phyloP scores from a whole-genome alignment of 2,329 filamentous ascomycete species.

The Aspergillus luchuensis region DNA sequence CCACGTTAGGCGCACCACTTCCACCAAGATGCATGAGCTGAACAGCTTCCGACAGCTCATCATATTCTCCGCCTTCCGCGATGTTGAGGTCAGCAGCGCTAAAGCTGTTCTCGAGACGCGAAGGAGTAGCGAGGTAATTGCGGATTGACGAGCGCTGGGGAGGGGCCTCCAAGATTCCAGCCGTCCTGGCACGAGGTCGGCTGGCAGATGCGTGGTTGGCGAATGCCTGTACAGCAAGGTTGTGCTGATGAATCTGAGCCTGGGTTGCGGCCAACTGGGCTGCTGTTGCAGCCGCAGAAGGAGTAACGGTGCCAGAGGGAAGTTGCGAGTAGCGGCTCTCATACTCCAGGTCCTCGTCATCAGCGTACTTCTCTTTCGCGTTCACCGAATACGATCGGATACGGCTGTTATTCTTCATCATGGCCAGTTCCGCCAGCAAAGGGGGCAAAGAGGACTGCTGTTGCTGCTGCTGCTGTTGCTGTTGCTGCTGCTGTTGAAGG shows the following conservation, averaged over 20 bases:
- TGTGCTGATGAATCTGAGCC: constrained; percentile 80
- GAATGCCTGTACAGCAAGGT: constrained; percentile 89
- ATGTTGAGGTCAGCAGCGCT: constrained; percentile 73
- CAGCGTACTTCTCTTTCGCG: constrained; percentile 94
- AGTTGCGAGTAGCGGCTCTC: constrained; percentile 59
- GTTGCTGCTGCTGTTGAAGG: constrained; percentile 55
- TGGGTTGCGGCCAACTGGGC: constrained; percentile 63
- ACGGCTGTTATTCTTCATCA: constrained; percentile 77
- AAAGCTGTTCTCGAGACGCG: constrained; percentile 74
- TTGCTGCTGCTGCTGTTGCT: constrained; percentile 50
- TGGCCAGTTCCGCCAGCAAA: constrained; percentile 73
- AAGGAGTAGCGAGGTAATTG: constrained; percentile 75
- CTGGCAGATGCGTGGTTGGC: constrained; percentile 79
- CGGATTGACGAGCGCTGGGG: constrained; percentile 65
- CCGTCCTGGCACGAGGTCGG: constrained; percentile 85
- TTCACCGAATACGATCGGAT: constrained; percentile 99
- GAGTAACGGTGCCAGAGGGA: constrained; percentile 63
- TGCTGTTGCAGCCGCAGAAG: constrained; percentile 58
- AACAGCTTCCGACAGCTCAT: constrained; percentile 78
- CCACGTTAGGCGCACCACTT: constrained; percentile 52
- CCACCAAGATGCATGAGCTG: constrained; percentile 70
- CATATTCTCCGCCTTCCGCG: constrained; percentile 75
- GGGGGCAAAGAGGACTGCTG: constrained; percentile 54
- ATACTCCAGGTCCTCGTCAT: constrained; percentile 80
- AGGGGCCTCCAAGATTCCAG: constrained; percentile 83